Conservation (phyloP, 2,329 filamentous ascomycete genomes). For the Kalmusia sp. region DNA sequence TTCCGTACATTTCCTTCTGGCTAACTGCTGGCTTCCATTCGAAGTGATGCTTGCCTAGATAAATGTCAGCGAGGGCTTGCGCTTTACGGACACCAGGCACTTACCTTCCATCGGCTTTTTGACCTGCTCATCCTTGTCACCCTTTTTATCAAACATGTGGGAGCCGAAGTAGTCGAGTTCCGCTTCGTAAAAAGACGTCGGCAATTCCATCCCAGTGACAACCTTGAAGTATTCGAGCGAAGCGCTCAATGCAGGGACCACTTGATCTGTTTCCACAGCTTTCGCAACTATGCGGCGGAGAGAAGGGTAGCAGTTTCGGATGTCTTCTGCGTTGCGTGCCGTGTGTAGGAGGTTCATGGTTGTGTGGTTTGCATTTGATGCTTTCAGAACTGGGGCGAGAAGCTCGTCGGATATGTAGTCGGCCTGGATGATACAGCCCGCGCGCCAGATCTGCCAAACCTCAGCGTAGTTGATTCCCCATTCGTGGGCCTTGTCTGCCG, state of each 20-base stretch:
- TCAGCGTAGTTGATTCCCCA: slow-evolving; percentile 65
- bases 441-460: slow-evolving; percentile 69
- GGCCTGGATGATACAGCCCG: slow-evolving; percentile 74
- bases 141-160: slow-evolving; percentile 69
- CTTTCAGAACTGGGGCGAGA: slow-evolving; percentile 55
- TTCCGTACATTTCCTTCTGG: slow-evolving; percentile 21
- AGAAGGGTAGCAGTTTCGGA: slow-evolving; percentile 58
- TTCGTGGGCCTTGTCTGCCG: slow-evolving; percentile 62
- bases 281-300: slow-evolving; percentile 65
- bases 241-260: slow-evolving; percentile 66
- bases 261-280: slow-evolving; percentile 63
- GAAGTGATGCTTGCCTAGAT: slow-evolving; percentile 68
- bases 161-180: slow-evolving; percentile 75
- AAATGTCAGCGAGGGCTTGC: too few relatives aligned
- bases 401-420: slow-evolving; percentile 68
- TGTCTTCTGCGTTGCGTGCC: slow-evolving; percentile 59
- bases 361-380: slow-evolving; percentile 29
- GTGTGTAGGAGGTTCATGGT: slow-evolving; percentile 57
- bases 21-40: slow-evolving; percentile 62
- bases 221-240: slow-evolving; percentile 74
- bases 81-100: too few relatives aligned
- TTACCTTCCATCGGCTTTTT: slow-evolving; percentile 60
- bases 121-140: slow-evolving; percentile 57
- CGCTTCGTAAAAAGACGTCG: slow-evolving; percentile 74
- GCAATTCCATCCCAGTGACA: slow-evolving; percentile 64